Evolutionary conservation across 2,329 filamentous ascomycete species (phyloP).

Genomic region (Colletotrichum tanaceti): DNA sequence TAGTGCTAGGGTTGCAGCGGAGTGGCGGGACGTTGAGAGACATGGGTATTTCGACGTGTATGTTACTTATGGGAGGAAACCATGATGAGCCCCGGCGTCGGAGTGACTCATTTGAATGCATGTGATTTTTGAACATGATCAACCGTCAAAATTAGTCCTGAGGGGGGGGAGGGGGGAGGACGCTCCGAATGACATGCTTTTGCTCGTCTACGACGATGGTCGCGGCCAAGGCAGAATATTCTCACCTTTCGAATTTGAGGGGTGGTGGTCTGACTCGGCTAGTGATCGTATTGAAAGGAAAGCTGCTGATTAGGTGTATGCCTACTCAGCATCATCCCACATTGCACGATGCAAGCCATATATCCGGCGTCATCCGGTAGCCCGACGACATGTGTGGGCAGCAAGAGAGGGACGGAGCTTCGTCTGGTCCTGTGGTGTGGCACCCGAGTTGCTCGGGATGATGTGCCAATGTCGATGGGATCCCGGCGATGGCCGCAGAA

Average conservation of each 20-base stretch:
- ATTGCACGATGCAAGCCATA: not conserved
- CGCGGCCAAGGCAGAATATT: not conserved
- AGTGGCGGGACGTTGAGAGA: conserved; percentile 38
- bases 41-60: conserved; percentile 43
- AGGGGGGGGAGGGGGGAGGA: not conserved
- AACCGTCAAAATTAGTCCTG: not conserved
- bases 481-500: not conserved
- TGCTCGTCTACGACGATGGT: not conserved
- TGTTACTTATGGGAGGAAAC: conserved; percentile 41
- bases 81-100: not conserved
- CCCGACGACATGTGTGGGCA: not conserved
- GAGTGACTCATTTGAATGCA: conserved; percentile 1
- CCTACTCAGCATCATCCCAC: not conserved
- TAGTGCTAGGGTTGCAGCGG: conserved; percentile 38
- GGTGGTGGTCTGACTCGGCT: not conserved
- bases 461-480: not conserved
- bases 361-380: not conserved
- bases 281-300: conserved; percentile 12
- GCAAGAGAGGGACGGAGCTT: not conserved
- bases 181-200: not conserved
- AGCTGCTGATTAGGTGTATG: conserved; percentile 1
- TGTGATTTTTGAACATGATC: not conserved
- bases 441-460: not conserved
- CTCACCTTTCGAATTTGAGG: not conserved
- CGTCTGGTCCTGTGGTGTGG: not conserved